Conservation (phyloP, 108 stramenopile species). For the Stephanodiscus triporus region DNA sequence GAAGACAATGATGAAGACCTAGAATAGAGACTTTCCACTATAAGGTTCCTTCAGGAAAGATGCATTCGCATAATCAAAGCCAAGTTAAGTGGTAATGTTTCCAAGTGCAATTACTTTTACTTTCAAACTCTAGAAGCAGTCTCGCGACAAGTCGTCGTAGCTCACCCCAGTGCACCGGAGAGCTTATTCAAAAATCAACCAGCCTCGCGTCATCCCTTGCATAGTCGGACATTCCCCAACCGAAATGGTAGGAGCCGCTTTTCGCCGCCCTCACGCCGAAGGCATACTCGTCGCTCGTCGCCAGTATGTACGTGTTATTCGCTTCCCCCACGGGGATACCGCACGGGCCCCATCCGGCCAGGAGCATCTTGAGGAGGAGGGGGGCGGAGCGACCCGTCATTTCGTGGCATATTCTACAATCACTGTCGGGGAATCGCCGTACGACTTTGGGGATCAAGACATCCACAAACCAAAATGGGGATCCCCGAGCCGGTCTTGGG, state of each 20-base stretch:
- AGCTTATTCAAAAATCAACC: slow-evolving; percentile 34
- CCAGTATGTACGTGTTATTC: slow-evolving; percentile 55
- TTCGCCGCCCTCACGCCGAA: slow-evolving; percentile 33
- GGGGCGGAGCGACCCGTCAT: no score
- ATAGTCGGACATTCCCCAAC: slow-evolving; percentile 36
- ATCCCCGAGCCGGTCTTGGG: no score
- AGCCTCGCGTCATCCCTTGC: slow-evolving; percentile 27
- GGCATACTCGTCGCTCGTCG: slow-evolving; percentile 35
- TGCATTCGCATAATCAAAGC: no score
- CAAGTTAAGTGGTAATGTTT: no score
- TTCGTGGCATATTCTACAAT: no score
- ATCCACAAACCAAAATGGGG: no score
- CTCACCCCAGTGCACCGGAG: slow-evolving; percentile 35
- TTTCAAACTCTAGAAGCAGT: slow-evolving; percentile 36
- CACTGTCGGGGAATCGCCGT: no score
- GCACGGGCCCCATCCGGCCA: slow-evolving; percentile 91
- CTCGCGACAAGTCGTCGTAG: slow-evolving; percentile 49
- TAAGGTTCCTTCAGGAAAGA: no score
- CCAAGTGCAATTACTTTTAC: no score
- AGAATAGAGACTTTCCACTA: no score
- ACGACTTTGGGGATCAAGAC: no score
- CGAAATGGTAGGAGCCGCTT: slow-evolving; percentile 58
- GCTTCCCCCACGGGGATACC: slow-evolving; percentile 67
- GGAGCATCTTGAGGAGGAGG: slow-evolving; percentile 93
- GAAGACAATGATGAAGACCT: no score